phyloP scores from a whole-genome alignment of 345 rosid genomes.

The Luvunga scandens region DNA sequence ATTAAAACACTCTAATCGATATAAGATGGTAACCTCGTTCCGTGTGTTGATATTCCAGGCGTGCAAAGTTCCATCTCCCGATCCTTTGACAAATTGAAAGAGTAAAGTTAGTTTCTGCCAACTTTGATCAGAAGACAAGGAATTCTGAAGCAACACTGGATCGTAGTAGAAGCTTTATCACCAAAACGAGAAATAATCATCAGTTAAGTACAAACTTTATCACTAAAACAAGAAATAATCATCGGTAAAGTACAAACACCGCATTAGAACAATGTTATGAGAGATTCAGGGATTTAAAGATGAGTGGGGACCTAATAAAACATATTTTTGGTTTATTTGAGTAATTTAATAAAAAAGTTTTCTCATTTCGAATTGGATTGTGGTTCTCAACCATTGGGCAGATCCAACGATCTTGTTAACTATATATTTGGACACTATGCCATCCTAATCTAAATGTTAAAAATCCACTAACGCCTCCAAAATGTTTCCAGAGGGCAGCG shows the following conservation, averaged over 20 bases:
- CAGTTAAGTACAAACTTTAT: not conserved
- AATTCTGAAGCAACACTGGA: not conserved
- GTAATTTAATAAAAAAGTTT: not conserved
- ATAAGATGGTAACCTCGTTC: conserved; percentile 59
- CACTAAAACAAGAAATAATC: not conserved
- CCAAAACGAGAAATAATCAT: not conserved
- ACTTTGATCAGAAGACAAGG: not conserved
- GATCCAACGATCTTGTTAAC: not conserved
- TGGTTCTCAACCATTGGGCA: not conserved
- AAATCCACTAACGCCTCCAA: not conserved
- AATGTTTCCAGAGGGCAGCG: not conserved
- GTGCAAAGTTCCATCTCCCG: conserved; percentile 90
- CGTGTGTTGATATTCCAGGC: conserved; percentile 80
- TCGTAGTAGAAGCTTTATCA: not conserved
- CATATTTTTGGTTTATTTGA: too few relatives aligned
- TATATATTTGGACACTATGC: not conserved
- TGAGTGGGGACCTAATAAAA: not conserved
- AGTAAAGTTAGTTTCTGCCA: not conserved
- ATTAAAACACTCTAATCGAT: not conserved
- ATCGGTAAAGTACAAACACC: not conserved
- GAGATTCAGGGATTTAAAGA: not conserved
- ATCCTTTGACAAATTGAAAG: conserved; percentile 45
- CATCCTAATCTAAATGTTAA: not conserved
- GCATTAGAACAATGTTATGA: not conserved
- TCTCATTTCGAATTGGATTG: not conserved